Percentiles rank a stretch among this genome's conserved stretches.
Evolutionary conservation across 2,329 filamentous ascomycete species (phyloP).

Genomic region (Akanthomyces muscarius): DNA sequence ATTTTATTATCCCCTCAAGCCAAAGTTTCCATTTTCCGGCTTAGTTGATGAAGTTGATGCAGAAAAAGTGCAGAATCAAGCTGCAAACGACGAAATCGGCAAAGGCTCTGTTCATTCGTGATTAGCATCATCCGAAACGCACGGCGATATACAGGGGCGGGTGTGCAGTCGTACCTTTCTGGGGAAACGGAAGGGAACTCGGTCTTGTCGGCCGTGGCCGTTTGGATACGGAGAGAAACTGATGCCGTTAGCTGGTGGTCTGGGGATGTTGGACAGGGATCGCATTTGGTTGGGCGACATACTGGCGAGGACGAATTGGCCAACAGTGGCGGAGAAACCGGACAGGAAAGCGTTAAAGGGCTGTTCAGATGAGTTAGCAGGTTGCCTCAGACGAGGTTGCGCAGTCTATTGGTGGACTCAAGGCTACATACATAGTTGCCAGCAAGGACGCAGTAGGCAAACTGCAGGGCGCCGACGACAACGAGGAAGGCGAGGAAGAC

Average conservation of each 20-base stretch:
- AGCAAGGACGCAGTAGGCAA: constrained; percentile 83
- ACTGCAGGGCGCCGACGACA: constrained; percentile 82
- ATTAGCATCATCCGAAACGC: not conserved
- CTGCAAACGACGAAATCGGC: constrained; percentile 95
- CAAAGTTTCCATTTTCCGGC: constrained; percentile 4
- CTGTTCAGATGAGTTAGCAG: constrained; percentile 44
- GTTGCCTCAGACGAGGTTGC: not conserved
- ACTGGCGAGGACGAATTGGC: constrained; percentile 95
- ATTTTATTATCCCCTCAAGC: not conserved
- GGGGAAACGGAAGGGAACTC: constrained; percentile 75
- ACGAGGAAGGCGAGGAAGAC: constrained; percentile 86
- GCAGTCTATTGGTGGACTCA: not conserved
- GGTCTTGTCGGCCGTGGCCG: constrained; percentile 72
- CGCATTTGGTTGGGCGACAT: constrained; percentile 33
- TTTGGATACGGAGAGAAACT: constrained; percentile 85
- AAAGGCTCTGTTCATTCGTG: constrained; percentile 64
- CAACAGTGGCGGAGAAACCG: constrained; percentile 90
- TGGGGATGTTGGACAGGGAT: not conserved
- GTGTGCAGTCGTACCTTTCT: constrained; percentile 59
- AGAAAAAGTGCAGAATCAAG: constrained; percentile 96
- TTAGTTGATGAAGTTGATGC: constrained; percentile 99
- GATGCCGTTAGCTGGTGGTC: constrained; percentile 10
- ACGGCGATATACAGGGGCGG: not conserved
- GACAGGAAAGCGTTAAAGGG: constrained; percentile 98
- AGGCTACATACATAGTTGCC: constrained; percentile 83